Conservation (phyloP, 495 filamentous ascomycete genomes). For the Clavariopsis aquatica region DNA sequence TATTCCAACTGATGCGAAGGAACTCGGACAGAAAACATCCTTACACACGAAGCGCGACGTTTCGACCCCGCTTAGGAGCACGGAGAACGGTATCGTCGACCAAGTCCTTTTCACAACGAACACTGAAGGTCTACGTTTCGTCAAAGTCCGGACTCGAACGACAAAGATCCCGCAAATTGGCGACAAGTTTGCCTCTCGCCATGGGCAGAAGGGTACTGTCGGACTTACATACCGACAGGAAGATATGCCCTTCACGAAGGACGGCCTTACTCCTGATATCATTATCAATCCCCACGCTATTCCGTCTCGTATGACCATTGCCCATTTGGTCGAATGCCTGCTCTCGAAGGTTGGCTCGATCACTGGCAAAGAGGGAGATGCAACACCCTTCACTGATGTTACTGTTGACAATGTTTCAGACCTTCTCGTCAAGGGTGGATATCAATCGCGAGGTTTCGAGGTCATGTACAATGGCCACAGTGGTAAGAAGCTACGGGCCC, state of each 20-base stretch:
- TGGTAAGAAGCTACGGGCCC: constrained; percentile 84
- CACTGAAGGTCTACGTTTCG: constrained; percentile 83
- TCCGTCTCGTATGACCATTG: constrained; percentile 99
- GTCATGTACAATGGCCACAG: constrained; percentile 99
- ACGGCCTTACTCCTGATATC: constrained; percentile 89
- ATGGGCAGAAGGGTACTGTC: constrained; percentile 99
- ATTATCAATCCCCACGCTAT: constrained; percentile 99
- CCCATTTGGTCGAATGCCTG: constrained; percentile 98
- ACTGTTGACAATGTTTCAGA: constrained; percentile 92
- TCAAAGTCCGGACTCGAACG: constrained; percentile 95
- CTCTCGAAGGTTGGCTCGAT: constrained; percentile 91
- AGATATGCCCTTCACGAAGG: constrained; percentile 96
- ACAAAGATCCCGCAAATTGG: constrained; percentile 98
- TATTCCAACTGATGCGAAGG: constrained; percentile 85
- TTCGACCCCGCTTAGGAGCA: constrained; percentile 89
- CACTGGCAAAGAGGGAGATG: constrained; percentile 91
- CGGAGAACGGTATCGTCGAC: constrained; percentile 95
- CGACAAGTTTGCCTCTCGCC: constrained; percentile 98
- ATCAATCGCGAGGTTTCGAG: constrained; percentile 95
- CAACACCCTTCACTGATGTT: constrained; percentile 96
- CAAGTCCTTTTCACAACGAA: constrained; percentile 91
- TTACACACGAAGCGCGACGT: constrained; percentile 90
- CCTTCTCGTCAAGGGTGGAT: constrained; percentile 86
- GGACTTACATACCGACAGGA: constrained; percentile 96
- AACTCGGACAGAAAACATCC: constrained; percentile 87